Evolutionary conservation across 1,139 yeast species (phyloP), one percentile per base, ranked within the genome.

Genomic region (Geotrichum restrictum): DNA sequence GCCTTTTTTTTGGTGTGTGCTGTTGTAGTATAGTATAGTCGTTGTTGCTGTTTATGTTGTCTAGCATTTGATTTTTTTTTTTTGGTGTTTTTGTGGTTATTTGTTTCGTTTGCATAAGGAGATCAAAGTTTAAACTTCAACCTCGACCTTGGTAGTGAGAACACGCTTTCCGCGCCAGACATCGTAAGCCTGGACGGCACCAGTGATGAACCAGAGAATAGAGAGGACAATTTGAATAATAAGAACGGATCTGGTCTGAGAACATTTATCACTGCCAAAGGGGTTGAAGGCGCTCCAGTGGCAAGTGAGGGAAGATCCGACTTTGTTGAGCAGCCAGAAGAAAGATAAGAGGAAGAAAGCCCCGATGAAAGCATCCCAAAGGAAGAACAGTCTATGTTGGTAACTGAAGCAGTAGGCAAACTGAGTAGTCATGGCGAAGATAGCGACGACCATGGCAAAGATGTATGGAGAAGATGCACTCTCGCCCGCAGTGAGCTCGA

Each of bases 251-350:
- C 69, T 56, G 19, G 63, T 59, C 52, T 66, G 69, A 13, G 66
- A 65, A 48, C 69, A 66, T 44, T 58, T 57, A 49, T 59, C 56
- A 32, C 61, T 54, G 22, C 68, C 67, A 57, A 66, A 66, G 21
- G 69, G 69, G 46, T 66, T 65, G 57, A 66, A 66, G 3, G 69
- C 56, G 6, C 57, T 39, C 69, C 69, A 66, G 18, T 57, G 56
- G 50, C 69, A 66, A 8, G 62, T 34, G 31, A 65, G 55, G 16
- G 49, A 34, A 13, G 33, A n/a, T 21, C 52, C 42, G 39, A 57
- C 64, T 45, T 49, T 56, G 57, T 65, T 64, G 50, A 60, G 59
- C 27, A 64, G 53, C 69, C 69, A 66, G 54, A 66, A 66, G 56
- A 66, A 61, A n/a, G 66, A 51, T 14, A 66, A 18, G 41, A 66